These are phyloP conservation scores for Exophiala xenobiotica DNA, from an alignment of 2,329 filamentous ascomycete genomes.

Conservation along the genomic window DNA sequence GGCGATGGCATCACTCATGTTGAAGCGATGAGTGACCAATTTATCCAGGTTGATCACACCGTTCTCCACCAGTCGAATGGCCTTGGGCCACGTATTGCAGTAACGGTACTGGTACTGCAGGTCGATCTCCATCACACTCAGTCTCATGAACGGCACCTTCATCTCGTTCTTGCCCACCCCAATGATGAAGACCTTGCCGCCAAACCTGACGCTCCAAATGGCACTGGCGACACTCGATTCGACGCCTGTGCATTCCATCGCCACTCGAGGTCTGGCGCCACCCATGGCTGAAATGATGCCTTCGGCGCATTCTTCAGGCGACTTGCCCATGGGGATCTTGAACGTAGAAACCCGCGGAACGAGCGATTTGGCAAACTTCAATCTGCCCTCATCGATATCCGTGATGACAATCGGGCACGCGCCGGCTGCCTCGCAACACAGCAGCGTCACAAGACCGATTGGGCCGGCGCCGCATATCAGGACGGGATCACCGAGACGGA, in stretches of 20 bases:
- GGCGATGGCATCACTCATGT: slow-evolving; percentile 80
- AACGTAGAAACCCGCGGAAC: slow-evolving; percentile 78
- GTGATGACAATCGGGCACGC: slow-evolving; percentile 91
- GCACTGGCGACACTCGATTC: slow-evolving; percentile 83
- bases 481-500: slow-evolving; percentile 81
- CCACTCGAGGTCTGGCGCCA: slow-evolving; percentile 75
- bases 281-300: slow-evolving; percentile 70
- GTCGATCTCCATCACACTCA: slow-evolving; percentile 88
- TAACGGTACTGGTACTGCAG: slow-evolving; percentile 97
- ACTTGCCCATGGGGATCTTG: slow-evolving; percentile 42
- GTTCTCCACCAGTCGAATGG: slow-evolving; percentile 82
- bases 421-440: slow-evolving; percentile 81
- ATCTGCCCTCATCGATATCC: slow-evolving; percentile 83
- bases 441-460: slow-evolving; percentile 84
- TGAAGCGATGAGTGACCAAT: slow-evolving; percentile 84
- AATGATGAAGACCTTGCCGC: slow-evolving; percentile 95
- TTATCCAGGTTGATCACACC: slow-evolving; percentile 77
- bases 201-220: slow-evolving; percentile 89
- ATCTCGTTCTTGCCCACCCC: slow-evolving; percentile 95
- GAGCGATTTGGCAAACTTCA: slow-evolving; percentile 80
- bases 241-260: slow-evolving; percentile 91
- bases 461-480: slow-evolving; percentile 90
- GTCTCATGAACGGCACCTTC: slow-evolving; percentile 90
- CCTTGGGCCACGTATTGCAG: slow-evolving; percentile 91
- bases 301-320: slow-evolving; percentile 67